Evolutionary conservation across 768 basidiomycete species (phyloP), one percentile per base, ranked within the genome.

Genomic region (Trametes punicea): DNA sequence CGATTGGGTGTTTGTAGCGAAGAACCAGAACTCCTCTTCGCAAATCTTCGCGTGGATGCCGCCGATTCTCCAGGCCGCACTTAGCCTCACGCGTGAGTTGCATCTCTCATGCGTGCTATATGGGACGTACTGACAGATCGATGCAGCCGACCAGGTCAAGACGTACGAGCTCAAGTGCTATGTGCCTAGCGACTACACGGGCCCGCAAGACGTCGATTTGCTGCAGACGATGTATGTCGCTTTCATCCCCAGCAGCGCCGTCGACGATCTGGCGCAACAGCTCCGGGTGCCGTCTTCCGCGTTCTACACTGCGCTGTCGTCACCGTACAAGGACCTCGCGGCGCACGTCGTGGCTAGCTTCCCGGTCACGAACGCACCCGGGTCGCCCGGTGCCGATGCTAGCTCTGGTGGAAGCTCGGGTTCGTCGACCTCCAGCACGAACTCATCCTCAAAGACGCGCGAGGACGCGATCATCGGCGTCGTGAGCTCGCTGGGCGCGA

Each of bases 381-480:
- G 40, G 15, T 51, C 55, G 23, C 30, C 60, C 15, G 57, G 51
- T 10, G 59, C 51, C 15, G 48, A 70, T 16, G 60, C 62, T 9
- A 64, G 60, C 18, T 60, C 55, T 20, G 64, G 62, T 13, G 63
- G 62, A 8, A 53, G 41, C 4, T 63, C 68, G 1, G 71, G 66
- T 68, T n/a, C 59, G 60, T 20, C 52, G 2, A 25, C 49, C 6
- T 44, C 57, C 20, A 29, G 50, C 18, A 46, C 34, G 6, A 42
- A 58, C 34, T 60, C 59, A 20, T 58, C 65, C n/a, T 72, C 73
- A 51, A 82, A 80, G 63, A 74, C 77, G 15, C 79, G 91, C 11
- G 81, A 88, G 65, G 84, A 95, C 62, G 90, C 90, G 23, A 93
- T 96, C 67, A 94, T 97, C 59, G 94, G 94, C 20, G 92, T 96